Base-by-base conservation (phyloP, 2,329 filamentous ascomycete species). In the Massarina eburnea region DNA sequence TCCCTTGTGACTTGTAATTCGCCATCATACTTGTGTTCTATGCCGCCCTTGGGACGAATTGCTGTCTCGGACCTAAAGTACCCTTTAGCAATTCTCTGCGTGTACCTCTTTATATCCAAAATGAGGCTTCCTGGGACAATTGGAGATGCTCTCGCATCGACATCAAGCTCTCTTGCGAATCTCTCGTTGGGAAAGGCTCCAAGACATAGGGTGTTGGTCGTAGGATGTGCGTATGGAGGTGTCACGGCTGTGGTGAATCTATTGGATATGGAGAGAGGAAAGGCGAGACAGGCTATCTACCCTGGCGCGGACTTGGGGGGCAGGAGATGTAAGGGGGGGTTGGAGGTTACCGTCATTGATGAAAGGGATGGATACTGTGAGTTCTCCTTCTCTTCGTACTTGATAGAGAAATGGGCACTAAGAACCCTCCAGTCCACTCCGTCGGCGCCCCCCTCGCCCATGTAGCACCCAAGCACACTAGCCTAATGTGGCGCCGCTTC, bases 291-390 rank as follows among this genome's bases (percentile, higher is more conserved):
- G 71, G 78, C 61, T 56, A 52, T 62, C 7, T 66, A 68, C 41
- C 57, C 64, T 32, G 58, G 61, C 7, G 76, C 57, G 22, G 65
- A 67, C 18, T 62, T 70, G 54, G 71, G 52, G 43, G 64, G 55
- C 30, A 55, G 32, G 22, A 63, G 50, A 17, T 72, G 74, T 35
- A 75, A 73, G 19, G 73, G 85, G 35, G 76, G 81, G 1, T 69
- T 89, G 12, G 79, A 89, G 29, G 83, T 91, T 40, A 90, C 85
- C 18, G 78, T 91, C 18, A 82, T 89, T 19, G 87, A 91, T 58
- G 86, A 91, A 67, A 76, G 86, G n/a, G 88, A 91, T 73, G 88
- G 88, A n/a, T 91, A 83, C 66, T 91, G 87, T 91, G 74, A 58
- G 84, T 54, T 34, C 49, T 43, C 19, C 50, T 35, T 49, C 42